These are phyloP conservation scores for Kuraishia borneana DNA, from an alignment of 805 yeast genomes.

Conservation along the genomic window DNA sequence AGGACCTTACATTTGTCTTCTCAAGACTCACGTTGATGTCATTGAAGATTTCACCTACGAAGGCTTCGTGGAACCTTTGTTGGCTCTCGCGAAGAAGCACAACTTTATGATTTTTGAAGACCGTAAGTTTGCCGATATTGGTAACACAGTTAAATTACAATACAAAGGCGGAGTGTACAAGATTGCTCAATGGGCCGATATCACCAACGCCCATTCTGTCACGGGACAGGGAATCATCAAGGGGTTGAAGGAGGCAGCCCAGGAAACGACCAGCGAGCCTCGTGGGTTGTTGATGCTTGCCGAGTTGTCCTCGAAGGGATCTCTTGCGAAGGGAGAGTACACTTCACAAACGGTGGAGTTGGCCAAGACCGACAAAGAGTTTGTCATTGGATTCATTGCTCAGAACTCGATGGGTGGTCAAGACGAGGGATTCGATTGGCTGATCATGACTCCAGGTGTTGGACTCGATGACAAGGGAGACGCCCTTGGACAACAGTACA, in stretches of 20 bases:
- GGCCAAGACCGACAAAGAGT: conserved; percentile 71
- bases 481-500: conserved; percentile 89
- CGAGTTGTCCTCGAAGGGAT: conserved; percentile 88
- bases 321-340: conserved; percentile 87
- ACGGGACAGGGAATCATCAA: conserved; percentile 90
- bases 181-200: conserved; percentile 92
- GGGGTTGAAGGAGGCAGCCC: conserved; percentile 57
- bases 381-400: conserved; percentile 95
- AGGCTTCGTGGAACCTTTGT: conserved; percentile 64
- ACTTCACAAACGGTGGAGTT: conserved; percentile 82
- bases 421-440: conserved; percentile 86
- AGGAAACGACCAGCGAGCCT: conserved; percentile 61
- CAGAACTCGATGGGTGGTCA: conserved; percentile 79
- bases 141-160: conserved; percentile 92
- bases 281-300: conserved; percentile 93
- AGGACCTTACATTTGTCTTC: conserved; percentile 87
- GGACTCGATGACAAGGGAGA: conserved; percentile 97
- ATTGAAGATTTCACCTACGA: conserved; percentile 82
- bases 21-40: conserved; percentile 92
- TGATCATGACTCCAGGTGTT: conserved; percentile 97
- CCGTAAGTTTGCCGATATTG: conserved; percentile 96
- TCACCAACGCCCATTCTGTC: conserved; percentile 95
- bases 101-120: conserved; percentile 91
- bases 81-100: conserved; percentile 66
- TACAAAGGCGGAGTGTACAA: conserved; percentile 83